Evolutionary conservation across 2,329 filamentous ascomycete species (phyloP), one percentile per base, ranked within the genome.

Genomic region (Hypocrella siamensis): DNA sequence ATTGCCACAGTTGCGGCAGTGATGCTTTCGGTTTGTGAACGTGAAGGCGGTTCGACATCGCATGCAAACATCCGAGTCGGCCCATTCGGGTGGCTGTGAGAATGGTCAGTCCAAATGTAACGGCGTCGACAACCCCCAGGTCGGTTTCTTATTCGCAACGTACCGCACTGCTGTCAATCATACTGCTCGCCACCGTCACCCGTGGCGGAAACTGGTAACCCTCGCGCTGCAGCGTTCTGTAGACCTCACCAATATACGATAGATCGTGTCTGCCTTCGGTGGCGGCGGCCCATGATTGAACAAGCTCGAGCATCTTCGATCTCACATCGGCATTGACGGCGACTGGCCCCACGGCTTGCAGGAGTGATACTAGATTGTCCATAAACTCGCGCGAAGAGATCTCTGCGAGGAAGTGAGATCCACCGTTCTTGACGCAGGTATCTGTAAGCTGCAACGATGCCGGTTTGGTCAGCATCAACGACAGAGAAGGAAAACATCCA

Each of bases 401-500:
- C 60, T 98, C 90, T 42, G 77, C 70, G 31, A 98, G 75, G 56
- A 98, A 98, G 57, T 98, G 90, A 25, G 79, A 72, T 44, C 90
- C 90, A 37, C 90, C 90, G 63, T 98, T 98, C 63, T 98, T 98
- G 38, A 96, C 85, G 52, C 90, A 98, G 1, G 90, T 96, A 60
- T 98, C 90, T 42, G 86, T 93, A 47, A 98, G 78, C 84, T 74
- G 72, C 24, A 8, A 11, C n/a, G 19, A 22, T 26, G 15, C n/a
- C 15, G 10, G n/a, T 6, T 6, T 11, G 25, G 25, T 26, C 25
- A 26, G 25, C 25, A 9, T 26, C n/a, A 6, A 10, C 12, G 8
- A 22, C 21, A 22, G 8, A 22, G 21, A 8, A 8, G 21, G 12
- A 7, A 22, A 8, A 12, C 8, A 22, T 22, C 21, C 8, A 12